Percentiles rank a stretch among this genome's conserved stretches.
Conservation (phyloP, 2,329 filamentous ascomycete genomes). For the Cercospora janseana region DNA sequence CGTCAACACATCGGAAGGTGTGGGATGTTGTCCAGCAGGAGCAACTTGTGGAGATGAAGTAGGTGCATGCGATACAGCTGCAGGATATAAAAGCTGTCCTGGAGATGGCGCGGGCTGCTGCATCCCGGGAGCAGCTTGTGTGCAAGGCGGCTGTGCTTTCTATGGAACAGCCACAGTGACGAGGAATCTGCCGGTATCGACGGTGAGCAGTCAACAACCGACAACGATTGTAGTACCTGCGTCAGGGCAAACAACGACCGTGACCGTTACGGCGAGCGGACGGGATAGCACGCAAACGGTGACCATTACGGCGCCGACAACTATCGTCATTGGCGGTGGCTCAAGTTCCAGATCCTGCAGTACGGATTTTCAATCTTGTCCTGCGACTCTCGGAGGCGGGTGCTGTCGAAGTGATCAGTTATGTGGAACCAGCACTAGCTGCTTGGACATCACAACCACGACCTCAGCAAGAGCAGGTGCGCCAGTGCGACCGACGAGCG, state of each 20-base stretch:
- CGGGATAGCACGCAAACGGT: slow-evolving; percentile 32
- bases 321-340: slow-evolving; percentile 31
- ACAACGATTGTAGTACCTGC: slow-evolving; percentile 23
- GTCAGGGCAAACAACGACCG: slow-evolving; percentile 31
- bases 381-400: slow-evolving; percentile 48
- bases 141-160: slow-evolving; percentile 66
- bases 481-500: slow-evolving; percentile 45
- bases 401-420: slow-evolving; percentile 49
- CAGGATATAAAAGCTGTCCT: slow-evolving; percentile 64
- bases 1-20: slow-evolving; percentile 58
- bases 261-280: slow-evolving; percentile 30
- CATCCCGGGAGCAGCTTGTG: slow-evolving; percentile 67
- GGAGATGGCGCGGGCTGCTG: slow-evolving; percentile 70
- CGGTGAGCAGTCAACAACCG: slow-evolving; percentile 16
- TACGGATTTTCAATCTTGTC: slow-evolving; percentile 48
- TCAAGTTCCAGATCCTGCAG: slow-evolving; percentile 37
- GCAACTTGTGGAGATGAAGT: slow-evolving; percentile 63
- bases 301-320: slow-evolving; percentile 30
- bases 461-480: slow-evolving; percentile 41
- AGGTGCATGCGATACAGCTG: slow-evolving; percentile 55
- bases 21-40: slow-evolving; percentile 73
- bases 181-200: slow-evolving; percentile 17
- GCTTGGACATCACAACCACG: slow-evolving; percentile 36
- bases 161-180: slow-evolving; percentile 31
- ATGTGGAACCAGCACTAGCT: slow-evolving; percentile 43